Conservation (phyloP, 331 rosid genomes). For the Quercus tomentella region DNA sequence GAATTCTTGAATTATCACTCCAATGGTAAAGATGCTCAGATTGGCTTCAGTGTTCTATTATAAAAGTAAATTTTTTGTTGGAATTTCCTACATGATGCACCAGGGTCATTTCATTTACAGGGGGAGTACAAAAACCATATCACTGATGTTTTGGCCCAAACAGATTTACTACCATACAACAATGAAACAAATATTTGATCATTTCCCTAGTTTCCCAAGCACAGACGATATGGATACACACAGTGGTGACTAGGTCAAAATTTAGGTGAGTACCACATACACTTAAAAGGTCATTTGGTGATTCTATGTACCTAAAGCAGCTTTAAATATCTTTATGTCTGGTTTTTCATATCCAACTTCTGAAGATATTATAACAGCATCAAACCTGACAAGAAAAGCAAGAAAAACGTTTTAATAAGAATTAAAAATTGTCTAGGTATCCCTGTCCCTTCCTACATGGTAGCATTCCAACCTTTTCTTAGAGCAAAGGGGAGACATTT, state of each 20-base stretch:
- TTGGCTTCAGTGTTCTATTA: neutral
- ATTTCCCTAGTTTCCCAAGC: neutral
- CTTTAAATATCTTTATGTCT: slow-evolving; percentile 75
- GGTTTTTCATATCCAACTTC: slow-evolving; percentile 97
- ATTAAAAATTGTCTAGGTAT: neutral
- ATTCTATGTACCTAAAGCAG: slow-evolving; percentile 68
- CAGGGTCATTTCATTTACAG: neutral
- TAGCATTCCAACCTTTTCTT: neutral
- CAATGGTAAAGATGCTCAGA: neutral
- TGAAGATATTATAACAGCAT: slow-evolving; percentile 79
- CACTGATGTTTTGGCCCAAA: neutral
- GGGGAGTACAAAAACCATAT: neutral
- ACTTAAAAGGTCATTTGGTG: neutral
- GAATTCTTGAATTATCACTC: neutral
- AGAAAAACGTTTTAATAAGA: neutral
- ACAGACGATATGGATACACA: neutral
- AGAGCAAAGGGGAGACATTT: neutral
- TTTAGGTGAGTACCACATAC: neutral
- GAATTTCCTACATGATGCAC: neutral
- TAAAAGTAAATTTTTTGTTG: neutral
- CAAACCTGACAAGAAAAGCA: slow-evolving; percentile 52
- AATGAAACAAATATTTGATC: neutral
- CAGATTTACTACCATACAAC: neutral
- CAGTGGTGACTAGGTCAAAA: neutral
- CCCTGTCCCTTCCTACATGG: neutral